Base-by-base conservation (phyloP, 805 yeast genomes). In the Starmerella floris region DNA sequence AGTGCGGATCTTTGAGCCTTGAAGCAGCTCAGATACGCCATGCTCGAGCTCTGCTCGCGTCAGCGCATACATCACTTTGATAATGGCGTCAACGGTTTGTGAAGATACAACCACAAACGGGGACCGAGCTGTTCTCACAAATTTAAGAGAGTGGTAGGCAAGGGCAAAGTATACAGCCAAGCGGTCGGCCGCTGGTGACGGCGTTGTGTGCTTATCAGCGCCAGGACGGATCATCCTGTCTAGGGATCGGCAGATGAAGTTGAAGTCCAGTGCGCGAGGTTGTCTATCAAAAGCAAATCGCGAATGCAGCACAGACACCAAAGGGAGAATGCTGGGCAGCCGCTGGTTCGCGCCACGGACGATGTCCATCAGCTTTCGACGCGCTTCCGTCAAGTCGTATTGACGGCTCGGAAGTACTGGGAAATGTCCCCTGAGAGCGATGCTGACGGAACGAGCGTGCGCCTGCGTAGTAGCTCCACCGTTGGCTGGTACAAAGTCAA, bases 1-100 rank as follows among this genome's bases (percentile, higher is more conserved):
- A 3, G 17, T 17, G n/a, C 4, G n/a, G 5, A 23, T 21, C 17
- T 19, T 20, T 30, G 23, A 8, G 15, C 17, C 20, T 11, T 34
- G 36, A 27, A 13, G 10, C 32, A 50, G 25, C 23, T 42, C 48
- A 5, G 39, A n/a, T 3, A 30, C 41, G 13, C 48, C 48, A 28
- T 39, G 42, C 25, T 45, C 51, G n/a, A 50, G 46, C 39, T 50
- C 53, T 1, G 35, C 37, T 16, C 34, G 37, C 6, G 48, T 48
- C 26, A 50, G 41, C 5, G 48, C 44, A 16, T 34, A 15, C 52
- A 49, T 50, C 20, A 50, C 50, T 28, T 50, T 50, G 36, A 47
- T 42, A 20, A 50, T 42, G 2, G 48, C 40, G 19, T 35, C 48
- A 25, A 38, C n/a, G 2, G 44, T 30, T 22, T 16, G 8, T 4